phyloP scores from a whole-genome alignment of 1,284 basidiomycete species.

The Microbotryomycetes sp. region DNA sequence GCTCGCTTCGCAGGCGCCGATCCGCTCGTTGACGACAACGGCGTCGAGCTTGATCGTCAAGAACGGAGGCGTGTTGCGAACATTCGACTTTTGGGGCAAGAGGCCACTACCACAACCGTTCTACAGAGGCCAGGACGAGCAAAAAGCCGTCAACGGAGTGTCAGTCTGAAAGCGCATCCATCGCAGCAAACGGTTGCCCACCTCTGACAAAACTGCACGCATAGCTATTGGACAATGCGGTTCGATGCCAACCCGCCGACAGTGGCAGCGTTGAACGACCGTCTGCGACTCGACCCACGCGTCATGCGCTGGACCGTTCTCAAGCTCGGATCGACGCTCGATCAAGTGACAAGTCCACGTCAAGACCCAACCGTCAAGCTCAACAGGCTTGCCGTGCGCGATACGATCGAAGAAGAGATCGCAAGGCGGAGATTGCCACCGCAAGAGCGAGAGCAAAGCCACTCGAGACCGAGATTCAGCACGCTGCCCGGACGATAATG shows the following conservation, averaged over 20 bases:
- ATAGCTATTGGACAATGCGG: slow-evolving; percentile 33
- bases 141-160: slow-evolving; percentile 22
- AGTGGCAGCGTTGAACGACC: slow-evolving; percentile 26
- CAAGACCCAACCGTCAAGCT: slow-evolving; percentile 13
- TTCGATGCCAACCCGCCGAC: slow-evolving; percentile 36
- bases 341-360: slow-evolving; percentile 7
- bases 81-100: slow-evolving; percentile 32
- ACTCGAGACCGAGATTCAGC: too few relatives aligned
- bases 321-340: slow-evolving; percentile 22
- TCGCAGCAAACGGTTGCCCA: too few relatives aligned
- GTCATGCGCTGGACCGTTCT: slow-evolving; percentile 33
- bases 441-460: too few relatives aligned
- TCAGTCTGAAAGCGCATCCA: too few relatives aligned
- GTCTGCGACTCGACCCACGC: slow-evolving; percentile 32
- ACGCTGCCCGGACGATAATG: too few relatives aligned
- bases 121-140: slow-evolving; percentile 19
- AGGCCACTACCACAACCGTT: slow-evolving; percentile 29
- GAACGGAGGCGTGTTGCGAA: slow-evolving; percentile 33
- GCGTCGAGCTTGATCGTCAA: slow-evolving; percentile 23
- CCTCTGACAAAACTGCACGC: too few relatives aligned
- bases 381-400: neutral
- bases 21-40: slow-evolving; percentile 27
- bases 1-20: slow-evolving; percentile 22
- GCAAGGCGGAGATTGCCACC: too few relatives aligned
- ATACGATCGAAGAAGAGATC: too few relatives aligned